Evolutionary conservation across 2,329 filamentous ascomycete genomes (phyloP), one percentile per base, ranked within the genome.

Genomic region (Chaetomium strumarium): DNA sequence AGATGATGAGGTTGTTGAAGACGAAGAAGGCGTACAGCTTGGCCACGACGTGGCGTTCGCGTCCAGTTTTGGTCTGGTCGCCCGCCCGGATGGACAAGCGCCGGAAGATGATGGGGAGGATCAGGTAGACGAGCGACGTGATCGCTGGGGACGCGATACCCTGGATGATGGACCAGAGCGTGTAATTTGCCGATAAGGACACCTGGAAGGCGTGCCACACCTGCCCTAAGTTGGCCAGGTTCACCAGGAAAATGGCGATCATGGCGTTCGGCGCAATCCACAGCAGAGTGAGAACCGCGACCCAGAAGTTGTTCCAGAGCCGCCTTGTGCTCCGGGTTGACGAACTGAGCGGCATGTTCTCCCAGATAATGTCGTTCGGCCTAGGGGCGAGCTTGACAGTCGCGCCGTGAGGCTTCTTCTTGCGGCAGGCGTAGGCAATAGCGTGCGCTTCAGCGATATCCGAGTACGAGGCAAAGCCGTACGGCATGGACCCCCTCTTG

Each of bases 1-100:
- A 97, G 53, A 97, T 84, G 60, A 99, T 75, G 51, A 99, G 71
- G 66, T 97, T 97, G 79, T 99, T 99, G 76, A 99, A 90, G 48
- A 96, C 81, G 70, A 99, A 99, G 73, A 99, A 99, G 16, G 88
- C 80, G 70, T 95, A 99, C 2, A 99, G 78, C 69, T 95, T 95
- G 57, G 83, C 84, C 54, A 93, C 79, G 48, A 99, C 93, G 68
- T 97, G 92, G 30, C 90, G 80, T 67, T 99, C 93, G 50, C 93
- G 83, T 24, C 89, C 88, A 0, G 89, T 95, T 72, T 97, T 99
- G 44, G 90, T 95, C 59, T 87, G 79, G 66, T 97, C 92, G 58
- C 93, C 93, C 5, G 88, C 87, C 60, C 81, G 81, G 55, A 90
- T 85, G 6, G 90, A 86, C 36, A 99, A 76, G 19, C 88, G 85